Percentiles rank a stretch among this genome's conserved stretches.
phyloP scores from a whole-genome alignment of 306 rosid species.

The Quercus glauca region DNA sequence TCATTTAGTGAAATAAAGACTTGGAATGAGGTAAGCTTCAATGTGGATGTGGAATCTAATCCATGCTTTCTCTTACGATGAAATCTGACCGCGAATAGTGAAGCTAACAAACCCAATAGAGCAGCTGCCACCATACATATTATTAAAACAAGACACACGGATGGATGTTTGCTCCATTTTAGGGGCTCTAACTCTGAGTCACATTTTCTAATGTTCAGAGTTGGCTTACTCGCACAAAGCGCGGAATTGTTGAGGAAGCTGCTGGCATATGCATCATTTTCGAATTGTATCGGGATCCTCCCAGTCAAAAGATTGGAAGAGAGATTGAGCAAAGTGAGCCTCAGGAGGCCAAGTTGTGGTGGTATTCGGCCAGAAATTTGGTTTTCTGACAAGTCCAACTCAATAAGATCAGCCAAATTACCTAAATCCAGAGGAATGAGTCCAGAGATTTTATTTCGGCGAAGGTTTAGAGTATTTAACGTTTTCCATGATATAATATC shows the following conservation, averaged over 20 bases:
- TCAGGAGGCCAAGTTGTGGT: not conserved
- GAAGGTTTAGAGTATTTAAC: conserved; percentile 35
- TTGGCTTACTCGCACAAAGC: conserved; percentile 43
- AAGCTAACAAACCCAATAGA: conserved; percentile 20
- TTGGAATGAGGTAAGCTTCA: conserved; percentile 79
- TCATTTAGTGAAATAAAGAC: conserved; percentile 52
- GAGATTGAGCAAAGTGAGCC: conserved; percentile 28
- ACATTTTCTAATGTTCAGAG: conserved; percentile 37
- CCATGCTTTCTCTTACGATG: conserved; percentile 29
- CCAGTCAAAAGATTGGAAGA: conserved; percentile 60
- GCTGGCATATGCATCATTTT: conserved; percentile 27
- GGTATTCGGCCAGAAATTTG: conserved; percentile 67
- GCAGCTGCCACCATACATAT: conserved; percentile 27
- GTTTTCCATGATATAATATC: conserved; percentile 44
- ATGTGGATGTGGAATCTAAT: conserved; percentile 24
- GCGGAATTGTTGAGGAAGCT: conserved; percentile 70
- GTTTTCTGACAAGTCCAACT: conserved; percentile 63
- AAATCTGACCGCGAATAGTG: conserved; percentile 12
- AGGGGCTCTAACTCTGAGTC: not conserved
- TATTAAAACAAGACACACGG: conserved; percentile 44
- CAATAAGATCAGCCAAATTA: conserved; percentile 29
- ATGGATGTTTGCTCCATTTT: conserved; percentile 34
- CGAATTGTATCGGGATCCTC: conserved; percentile 42
- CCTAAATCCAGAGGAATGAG: conserved; percentile 40
- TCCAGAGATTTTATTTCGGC: conserved; percentile 50